phyloP scores from a whole-genome alignment of 371 early-diverging fungal genomes.

The Apophysomyces variabilis region DNA sequence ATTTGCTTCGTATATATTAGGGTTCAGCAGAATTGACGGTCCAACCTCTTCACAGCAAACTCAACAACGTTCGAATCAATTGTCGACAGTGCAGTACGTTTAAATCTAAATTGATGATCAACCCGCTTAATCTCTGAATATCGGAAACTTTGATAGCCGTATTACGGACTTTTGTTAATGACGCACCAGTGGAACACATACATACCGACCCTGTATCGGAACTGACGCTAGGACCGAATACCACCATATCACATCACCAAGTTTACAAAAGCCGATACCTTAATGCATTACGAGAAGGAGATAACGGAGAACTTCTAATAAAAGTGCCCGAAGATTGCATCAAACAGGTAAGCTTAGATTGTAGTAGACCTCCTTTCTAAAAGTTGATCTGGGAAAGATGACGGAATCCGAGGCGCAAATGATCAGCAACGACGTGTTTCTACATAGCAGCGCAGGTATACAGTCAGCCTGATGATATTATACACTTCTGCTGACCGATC shows the following conservation, averaged over 20 bases:
- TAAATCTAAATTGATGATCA: slow-evolving; percentile 4
- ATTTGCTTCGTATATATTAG: slow-evolving; percentile 31
- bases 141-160: slow-evolving; percentile 50
- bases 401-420: slow-evolving; percentile 33
- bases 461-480: too few species aligned
- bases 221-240: slow-evolving; percentile 48
- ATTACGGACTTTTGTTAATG: slow-evolving; percentile 60
- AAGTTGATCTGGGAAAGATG: slow-evolving; percentile 18
- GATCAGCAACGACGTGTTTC: slow-evolving; percentile 26
- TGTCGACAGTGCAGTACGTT: slow-evolving; percentile 67
- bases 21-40: slow-evolving; percentile 69
- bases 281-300: slow-evolving; percentile 61
- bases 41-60: slow-evolving; percentile 54
- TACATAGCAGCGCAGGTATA: slow-evolving; percentile 20
- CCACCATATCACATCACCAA: slow-evolving; percentile 60
- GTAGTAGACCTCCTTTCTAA: slow-evolving; percentile 13
- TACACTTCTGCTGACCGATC: background rate
- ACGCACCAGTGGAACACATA: slow-evolving; percentile 51
- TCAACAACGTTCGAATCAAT: slow-evolving; percentile 57
- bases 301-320: slow-evolving; percentile 72
- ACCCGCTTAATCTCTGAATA: background rate
- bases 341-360: slow-evolving; percentile 30
- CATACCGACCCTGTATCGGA: slow-evolving; percentile 60
- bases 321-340: slow-evolving; percentile 59
- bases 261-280: slow-evolving; percentile 64